phyloP scores from a whole-genome alignment of 306 rosid genomes.

The Corylus avellana region DNA sequence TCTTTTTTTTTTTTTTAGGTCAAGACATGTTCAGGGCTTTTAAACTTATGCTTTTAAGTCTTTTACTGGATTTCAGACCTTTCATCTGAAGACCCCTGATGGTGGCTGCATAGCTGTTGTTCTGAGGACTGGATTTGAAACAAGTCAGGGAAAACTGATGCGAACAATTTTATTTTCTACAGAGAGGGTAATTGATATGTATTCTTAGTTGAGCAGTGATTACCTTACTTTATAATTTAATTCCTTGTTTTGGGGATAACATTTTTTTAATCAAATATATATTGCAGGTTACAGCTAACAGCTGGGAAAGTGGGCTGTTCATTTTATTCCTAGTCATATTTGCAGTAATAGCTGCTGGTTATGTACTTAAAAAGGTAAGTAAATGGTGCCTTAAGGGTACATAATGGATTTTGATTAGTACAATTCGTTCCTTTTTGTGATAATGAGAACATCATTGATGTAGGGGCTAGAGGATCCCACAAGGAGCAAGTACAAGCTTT shows the following conservation, averaged over 20 bases:
- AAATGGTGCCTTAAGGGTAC: slow-evolving; percentile 22
- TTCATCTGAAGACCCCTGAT: slow-evolving; percentile 86
- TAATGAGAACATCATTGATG: slow-evolving; percentile 22
- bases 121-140: slow-evolving; percentile 95
- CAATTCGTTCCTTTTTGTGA: slow-evolving; percentile 15
- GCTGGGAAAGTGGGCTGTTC: slow-evolving; percentile 99
- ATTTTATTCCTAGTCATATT: slow-evolving; percentile 89
- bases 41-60: slow-evolving; percentile 20
- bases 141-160: slow-evolving; percentile 99
- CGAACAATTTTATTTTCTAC: slow-evolving; percentile 97
- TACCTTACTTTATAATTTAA: slow-evolving; percentile 2
- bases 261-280: slow-evolving; percentile 5
- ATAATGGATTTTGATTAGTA: slow-evolving; percentile 6
- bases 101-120: slow-evolving; percentile 98
- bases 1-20: slow-evolving; percentile 2
- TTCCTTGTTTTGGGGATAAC: slow-evolving; percentile 5
- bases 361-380: slow-evolving; percentile 86
- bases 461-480: slow-evolving; percentile 98
- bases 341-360: slow-evolving; percentile 97
- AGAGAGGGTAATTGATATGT: slow-evolving; percentile 71
- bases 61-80: slow-evolving; percentile 63
- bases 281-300: slow-evolving; percentile 92
- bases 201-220: slow-evolving; percentile 20
- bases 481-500: slow-evolving; percentile 99
- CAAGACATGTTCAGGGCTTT: slow-evolving; percentile 25